phyloP scores from a whole-genome alignment of 116 monocot genomes.

The Trichopus zeylanicus region DNA sequence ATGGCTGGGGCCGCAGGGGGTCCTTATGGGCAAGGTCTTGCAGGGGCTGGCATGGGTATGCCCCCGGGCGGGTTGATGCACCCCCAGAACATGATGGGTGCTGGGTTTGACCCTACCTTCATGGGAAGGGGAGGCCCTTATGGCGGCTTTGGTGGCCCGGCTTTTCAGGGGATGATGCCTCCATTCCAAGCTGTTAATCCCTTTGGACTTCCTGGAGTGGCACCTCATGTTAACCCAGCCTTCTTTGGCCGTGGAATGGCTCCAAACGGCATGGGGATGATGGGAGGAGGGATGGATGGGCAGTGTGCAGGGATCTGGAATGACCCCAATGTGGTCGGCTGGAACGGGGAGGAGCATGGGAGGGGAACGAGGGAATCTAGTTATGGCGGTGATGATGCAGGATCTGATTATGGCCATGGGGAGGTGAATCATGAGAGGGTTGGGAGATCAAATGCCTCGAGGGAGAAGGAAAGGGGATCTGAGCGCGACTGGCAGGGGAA shows the following conservation, averaged over 20 bases:
- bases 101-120: slow-evolving; percentile 42
- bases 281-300: slow-evolving; percentile 30
- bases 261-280: slow-evolving; percentile 43
- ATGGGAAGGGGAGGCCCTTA: slow-evolving; percentile 44
- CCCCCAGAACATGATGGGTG: slow-evolving; percentile 37
- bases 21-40: slow-evolving; percentile 31
- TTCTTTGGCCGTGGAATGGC: slow-evolving; percentile 55
- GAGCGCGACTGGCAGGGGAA: slow-evolving; percentile 41
- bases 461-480: slow-evolving; percentile 34
- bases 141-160: slow-evolving; percentile 38
- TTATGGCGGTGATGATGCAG: slow-evolving; percentile 43
- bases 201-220: slow-evolving; percentile 39
- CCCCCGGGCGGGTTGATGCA: slow-evolving; percentile 35
- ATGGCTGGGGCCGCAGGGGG: slow-evolving; percentile 14
- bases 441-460: slow-evolving; percentile 27
- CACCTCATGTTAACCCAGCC: slow-evolving; percentile 68
- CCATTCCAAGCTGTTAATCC: slow-evolving; percentile 29
- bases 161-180: slow-evolving; percentile 48
- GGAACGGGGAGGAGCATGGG: slow-evolving; percentile 40
- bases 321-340: slow-evolving; percentile 27
- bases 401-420: slow-evolving; percentile 40
- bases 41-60: slow-evolving; percentile 23
- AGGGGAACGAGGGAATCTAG: slow-evolving; percentile 34
- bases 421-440: slow-evolving; percentile 37
- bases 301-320: slow-evolving; percentile 34